Conservation (phyloP, 139 green algal genomes). For the Asterochloris erici region DNA sequence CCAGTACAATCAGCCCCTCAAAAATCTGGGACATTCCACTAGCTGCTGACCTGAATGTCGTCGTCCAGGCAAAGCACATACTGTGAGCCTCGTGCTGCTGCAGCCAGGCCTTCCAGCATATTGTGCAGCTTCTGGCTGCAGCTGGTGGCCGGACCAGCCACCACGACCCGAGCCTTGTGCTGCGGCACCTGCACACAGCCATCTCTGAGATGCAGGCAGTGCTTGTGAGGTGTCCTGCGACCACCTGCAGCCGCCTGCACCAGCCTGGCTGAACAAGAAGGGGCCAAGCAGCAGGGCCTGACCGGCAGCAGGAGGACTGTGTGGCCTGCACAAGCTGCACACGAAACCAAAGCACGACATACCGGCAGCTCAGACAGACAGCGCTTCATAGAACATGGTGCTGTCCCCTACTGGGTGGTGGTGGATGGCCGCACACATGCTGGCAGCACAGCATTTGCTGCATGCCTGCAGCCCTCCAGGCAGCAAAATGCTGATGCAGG, state of each 20-base stretch:
- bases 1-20: too few relatives aligned
- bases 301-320: not conserved
- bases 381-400: too few relatives aligned
- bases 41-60: constrained; percentile 65
- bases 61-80: constrained; percentile 92
- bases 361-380: too few relatives aligned
- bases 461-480: too few relatives aligned
- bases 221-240: not conserved
- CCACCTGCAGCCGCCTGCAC: not conserved
- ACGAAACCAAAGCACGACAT: too few relatives aligned
- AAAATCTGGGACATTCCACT: too few relatives aligned
- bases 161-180: constrained; percentile 29
- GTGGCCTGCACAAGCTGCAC: not conserved
- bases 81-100: constrained; percentile 17
- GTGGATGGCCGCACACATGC: too few relatives aligned
- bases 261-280: not conserved
- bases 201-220: not conserved
- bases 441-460: too few relatives aligned
- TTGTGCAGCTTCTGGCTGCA: constrained; percentile 85
- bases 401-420: too few relatives aligned
- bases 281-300: not conserved
- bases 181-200: not conserved
- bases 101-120: constrained; percentile 34
- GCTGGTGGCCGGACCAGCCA: constrained; percentile 33
- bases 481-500: too few relatives aligned